A percentile compares a stretch with the other conserved stretches of the same genome.
Conservation (phyloP, 2,329 filamentous ascomycete genomes). For the Aspergillus versicolor region DNA sequence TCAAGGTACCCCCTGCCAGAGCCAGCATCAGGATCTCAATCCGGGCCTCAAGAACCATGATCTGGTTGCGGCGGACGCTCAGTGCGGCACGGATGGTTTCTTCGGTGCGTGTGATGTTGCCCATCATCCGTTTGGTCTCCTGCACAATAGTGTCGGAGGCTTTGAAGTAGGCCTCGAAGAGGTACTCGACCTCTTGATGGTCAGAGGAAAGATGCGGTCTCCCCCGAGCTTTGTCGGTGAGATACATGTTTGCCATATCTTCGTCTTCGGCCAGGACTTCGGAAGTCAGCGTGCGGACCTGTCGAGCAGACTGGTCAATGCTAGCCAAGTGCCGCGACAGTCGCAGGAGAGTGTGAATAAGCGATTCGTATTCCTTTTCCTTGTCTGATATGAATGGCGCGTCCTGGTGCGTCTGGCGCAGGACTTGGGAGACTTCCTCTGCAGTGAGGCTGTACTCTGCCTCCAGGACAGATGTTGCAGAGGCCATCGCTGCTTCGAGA, state of each 20-base stretch:
- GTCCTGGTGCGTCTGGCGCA: conserved; percentile 10
- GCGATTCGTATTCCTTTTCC: neutral
- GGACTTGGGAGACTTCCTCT: conserved; percentile 11
- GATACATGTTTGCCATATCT: conserved; percentile 39
- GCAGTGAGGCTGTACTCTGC: conserved; percentile 30
- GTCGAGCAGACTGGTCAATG: conserved; percentile 34
- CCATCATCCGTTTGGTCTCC: conserved; percentile 25
- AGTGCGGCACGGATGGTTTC: conserved; percentile 34
- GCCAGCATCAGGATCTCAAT: conserved; percentile 39
- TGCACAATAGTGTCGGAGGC: conserved; percentile 35
- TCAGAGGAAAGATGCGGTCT: conserved; percentile 29
- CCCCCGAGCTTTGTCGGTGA: conserved; percentile 31
- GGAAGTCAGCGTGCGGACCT: conserved; percentile 33
- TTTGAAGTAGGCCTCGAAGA: conserved; percentile 40
- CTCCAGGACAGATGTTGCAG: conserved; percentile 34
- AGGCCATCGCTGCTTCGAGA: conserved; percentile 35
- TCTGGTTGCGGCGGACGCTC: conserved; percentile 39
- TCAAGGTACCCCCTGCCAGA: conserved; percentile 35
- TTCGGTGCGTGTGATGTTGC: conserved; percentile 32
- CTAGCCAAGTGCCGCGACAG: conserved; percentile 22
- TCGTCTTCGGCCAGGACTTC: conserved; percentile 37
- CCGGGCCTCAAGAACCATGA: conserved; percentile 39
- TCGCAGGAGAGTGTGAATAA: neutral
- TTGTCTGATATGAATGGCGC: neutral
- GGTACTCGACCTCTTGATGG: conserved; percentile 39